Evolutionary conservation across 805 yeast species (phyloP).

Genomic region (Metschnikowia continentalis): DNA sequence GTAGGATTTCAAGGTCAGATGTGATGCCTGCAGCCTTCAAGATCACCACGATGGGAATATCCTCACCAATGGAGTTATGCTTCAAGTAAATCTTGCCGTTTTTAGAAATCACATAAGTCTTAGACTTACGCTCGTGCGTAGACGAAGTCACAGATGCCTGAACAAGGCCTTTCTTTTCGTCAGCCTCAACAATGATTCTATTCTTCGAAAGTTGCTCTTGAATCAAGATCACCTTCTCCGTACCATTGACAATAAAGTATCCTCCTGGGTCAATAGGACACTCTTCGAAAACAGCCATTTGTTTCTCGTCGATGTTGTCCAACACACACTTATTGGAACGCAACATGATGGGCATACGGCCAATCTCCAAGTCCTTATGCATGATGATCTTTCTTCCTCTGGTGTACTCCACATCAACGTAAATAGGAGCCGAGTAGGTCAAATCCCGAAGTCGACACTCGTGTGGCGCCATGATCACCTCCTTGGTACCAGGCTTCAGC

Average conservation of each 20-base stretch:
- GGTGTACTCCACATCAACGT: conserved; percentile 95
- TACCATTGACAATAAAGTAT: conserved; percentile 94
- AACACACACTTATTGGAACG: conserved; percentile 88
- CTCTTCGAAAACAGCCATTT: conserved; percentile 86
- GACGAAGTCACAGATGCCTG: conserved; percentile 98
- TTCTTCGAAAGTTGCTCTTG: conserved; percentile 96
- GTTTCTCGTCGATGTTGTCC: conserved; percentile 68
- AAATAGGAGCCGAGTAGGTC: conserved; percentile 92
- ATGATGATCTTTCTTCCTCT: conserved; percentile 89
- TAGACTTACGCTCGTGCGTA: conserved; percentile 96
- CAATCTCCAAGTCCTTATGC: conserved; percentile 88
- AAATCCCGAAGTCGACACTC: conserved; percentile 92
- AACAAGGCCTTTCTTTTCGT: conserved; percentile 86
- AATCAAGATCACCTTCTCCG: conserved; percentile 93
- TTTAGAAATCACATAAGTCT: conserved; percentile 91
- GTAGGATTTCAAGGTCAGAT: conserved; percentile 89
- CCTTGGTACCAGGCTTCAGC: conserved; percentile 46
- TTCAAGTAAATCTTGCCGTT: conserved; percentile 85
- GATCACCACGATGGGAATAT: conserved; percentile 88
- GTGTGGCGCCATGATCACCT: conserved; percentile 78
- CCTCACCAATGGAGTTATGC: conserved; percentile 94
- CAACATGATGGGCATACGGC: conserved; percentile 98
- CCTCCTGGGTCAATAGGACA: conserved; percentile 99
- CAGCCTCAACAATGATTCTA: conserved; percentile 97
- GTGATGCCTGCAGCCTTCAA: conserved; percentile 93